phyloP scores from a whole-genome alignment of 2,329 filamentous ascomycete genomes.

The Fusarium luffae region DNA sequence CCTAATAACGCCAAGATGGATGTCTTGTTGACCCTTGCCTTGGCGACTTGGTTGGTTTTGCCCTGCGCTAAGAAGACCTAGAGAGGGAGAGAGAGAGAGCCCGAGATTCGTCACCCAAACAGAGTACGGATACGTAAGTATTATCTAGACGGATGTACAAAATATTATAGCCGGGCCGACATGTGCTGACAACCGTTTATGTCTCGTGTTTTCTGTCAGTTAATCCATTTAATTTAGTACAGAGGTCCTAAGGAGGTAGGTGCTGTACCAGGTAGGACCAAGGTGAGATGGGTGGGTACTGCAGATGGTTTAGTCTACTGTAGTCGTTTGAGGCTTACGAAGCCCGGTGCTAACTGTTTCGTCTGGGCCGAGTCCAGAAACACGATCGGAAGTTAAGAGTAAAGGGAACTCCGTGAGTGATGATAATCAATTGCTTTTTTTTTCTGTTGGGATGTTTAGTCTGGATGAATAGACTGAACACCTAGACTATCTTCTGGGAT shows the following conservation, averaged over 20 bases:
- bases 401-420: background rate
- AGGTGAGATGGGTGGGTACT: background rate
- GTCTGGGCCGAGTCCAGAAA: background rate
- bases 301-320: background rate
- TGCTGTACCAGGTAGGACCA: background rate
- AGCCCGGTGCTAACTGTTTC: slow-evolving; percentile 9
- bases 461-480: background rate
- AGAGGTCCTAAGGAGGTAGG: background rate
- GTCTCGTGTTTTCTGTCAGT: slow-evolving; percentile 23
- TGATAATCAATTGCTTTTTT: background rate
- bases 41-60: background rate
- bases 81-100: background rate
- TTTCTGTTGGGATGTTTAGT: background rate
- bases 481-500: background rate
- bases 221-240: background rate
- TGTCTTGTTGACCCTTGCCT: slow-evolving; percentile 33
- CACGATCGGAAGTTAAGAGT: slow-evolving; percentile 1
- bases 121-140: background rate
- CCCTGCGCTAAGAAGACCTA: slow-evolving; percentile 1
- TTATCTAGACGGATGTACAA: background rate
- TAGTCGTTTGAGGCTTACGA: slow-evolving; percentile 3
- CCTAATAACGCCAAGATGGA: slow-evolving; percentile 33
- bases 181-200: slow-evolving; percentile 6
- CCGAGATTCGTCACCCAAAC: background rate
- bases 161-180: background rate